Base-by-base conservation (phyloP, 176 grass and related monocot genomes). In the Elymus sibiricus region DNA sequence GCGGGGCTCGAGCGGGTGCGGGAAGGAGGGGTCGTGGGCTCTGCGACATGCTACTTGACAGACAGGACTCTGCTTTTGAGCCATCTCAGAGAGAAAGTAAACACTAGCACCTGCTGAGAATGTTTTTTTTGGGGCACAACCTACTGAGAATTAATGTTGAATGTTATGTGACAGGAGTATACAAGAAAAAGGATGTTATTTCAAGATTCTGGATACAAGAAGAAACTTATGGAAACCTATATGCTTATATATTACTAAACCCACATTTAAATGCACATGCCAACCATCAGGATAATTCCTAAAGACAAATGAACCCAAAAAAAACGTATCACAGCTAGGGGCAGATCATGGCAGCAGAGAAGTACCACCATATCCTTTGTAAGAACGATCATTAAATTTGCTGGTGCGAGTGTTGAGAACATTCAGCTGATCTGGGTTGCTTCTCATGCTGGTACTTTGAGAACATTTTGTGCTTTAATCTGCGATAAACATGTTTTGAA, bases 381-480 rank as follows among this genome's bases (percentile, higher is more conserved):
- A 63, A 93, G 84, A 74, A 49, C 68, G 83, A 82, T 89, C 93
- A 24, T 92, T 85, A 78, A 98, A 43, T 95, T 92, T 90, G 55
- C 55, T 74, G 37, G 67, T 74, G 78, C 69, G 87, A 53, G 91
- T 90, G 78, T 89, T 90, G 42, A 86, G n/a, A 86, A 79, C 42
- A 79, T 66, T 64, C 31, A 83, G 74, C 12, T 92, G 78, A 73
- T 73, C 89, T 77, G 78, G 51, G 74, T 87, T 90, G 84, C 56
- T 38, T 74, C 72, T 93, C 14, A 62, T 82, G 80, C 38, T 92
- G 83, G 62, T n/a, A n/a, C n/a, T n/a, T n/a, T n/a, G n/a, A n/a
- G n/a, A n/a, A n/a, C n/a, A n/a, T n/a, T n/a, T n/a, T 86, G 87
- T 86, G 69, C 86, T 83, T 93, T 98, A 24, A 95, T 43, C 95